Conservation (phyloP, 2,329 filamentous ascomycete genomes). For the Geoglossum cookeanum region DNA sequence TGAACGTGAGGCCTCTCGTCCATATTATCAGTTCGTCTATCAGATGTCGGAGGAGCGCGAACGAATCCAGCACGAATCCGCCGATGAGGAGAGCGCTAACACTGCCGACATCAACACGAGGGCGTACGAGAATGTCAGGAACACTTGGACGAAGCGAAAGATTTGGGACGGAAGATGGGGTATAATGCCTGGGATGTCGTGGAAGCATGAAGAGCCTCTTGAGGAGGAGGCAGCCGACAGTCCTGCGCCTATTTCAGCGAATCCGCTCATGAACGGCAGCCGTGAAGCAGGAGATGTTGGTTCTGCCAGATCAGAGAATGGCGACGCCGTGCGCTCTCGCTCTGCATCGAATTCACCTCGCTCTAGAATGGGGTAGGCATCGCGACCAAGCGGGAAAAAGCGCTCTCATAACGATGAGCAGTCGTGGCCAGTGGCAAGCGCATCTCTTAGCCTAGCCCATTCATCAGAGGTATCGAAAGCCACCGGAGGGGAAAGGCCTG, state of each 20-base stretch:
- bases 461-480: constrained; percentile 11
- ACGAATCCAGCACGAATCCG: too few species aligned
- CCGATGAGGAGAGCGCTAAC: constrained; percentile 10
- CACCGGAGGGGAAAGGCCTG: constrained; percentile 9
- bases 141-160: constrained; percentile 13
- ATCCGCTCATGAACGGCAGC: constrained; percentile 9
- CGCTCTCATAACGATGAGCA: constrained; percentile 2
- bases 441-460: constrained; percentile 10
- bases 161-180: constrained; percentile 17
- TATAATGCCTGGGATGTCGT: constrained; percentile 16
- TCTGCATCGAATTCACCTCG: constrained; percentile 8
- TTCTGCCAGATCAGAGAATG: constrained; percentile 6
- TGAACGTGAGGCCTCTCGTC: constrained; percentile 14
- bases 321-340: constrained; percentile 8
- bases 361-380: constrained; percentile 7
- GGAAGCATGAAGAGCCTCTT: constrained; percentile 15
- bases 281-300: constrained; percentile 7
- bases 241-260: constrained; percentile 9
- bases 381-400: constrained; percentile 7
- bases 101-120: constrained; percentile 14
- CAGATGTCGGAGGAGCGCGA: constrained; percentile 4
- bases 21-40: constrained; percentile 13
- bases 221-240: constrained; percentile 1
- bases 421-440: constrained; percentile 4
- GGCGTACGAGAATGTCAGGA: constrained; percentile 16